These are phyloP conservation scores for Royoungia palumana DNA, from an alignment of 768 basidiomycete species.

Conservation along the genomic window DNA sequence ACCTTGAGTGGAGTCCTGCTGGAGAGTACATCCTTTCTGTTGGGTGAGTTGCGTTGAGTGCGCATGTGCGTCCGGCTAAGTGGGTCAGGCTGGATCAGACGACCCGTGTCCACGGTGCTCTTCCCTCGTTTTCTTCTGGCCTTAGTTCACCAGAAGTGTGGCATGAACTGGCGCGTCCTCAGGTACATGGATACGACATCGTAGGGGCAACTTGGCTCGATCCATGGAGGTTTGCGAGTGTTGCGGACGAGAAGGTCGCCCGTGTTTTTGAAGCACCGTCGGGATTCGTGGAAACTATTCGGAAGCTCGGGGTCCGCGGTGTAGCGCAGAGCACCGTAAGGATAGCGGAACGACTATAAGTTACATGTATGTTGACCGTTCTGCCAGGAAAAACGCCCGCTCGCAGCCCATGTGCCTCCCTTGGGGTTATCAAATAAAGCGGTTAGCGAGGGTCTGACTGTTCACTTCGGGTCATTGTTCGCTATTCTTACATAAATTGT, in stretches of 20 bases:
- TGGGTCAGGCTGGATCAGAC: conserved; percentile 80
- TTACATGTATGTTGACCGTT: conserved; percentile 3
- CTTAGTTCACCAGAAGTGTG: conserved; percentile 39
- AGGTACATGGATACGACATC: conserved; percentile 95
- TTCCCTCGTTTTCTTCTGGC: conserved; percentile 22
- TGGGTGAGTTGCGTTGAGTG: conserved; percentile 49
- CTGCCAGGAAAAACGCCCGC: conserved; percentile 57
- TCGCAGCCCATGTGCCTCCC: conserved; percentile 87
- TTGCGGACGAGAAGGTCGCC: conserved; percentile 94
- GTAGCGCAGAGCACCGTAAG: conserved; percentile 52
- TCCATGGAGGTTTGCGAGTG: conserved; percentile 77
- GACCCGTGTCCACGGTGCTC: conserved; percentile 77
- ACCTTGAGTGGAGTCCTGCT: conserved; percentile 81
- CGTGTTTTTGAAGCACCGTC: conserved; percentile 91
- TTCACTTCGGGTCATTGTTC: not conserved
- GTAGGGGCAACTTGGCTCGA: conserved; percentile 75
- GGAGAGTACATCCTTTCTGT: conserved; percentile 85
- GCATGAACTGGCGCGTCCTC: conserved; percentile 90
- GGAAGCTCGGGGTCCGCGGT: conserved; percentile 45
- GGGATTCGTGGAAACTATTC: conserved; percentile 67
- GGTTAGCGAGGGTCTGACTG: conserved; percentile 54
- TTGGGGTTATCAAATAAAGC: conserved; percentile 95
- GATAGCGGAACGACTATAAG: not conserved
- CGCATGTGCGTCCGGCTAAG: not conserved
- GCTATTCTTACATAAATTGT: not conserved